Base-by-base conservation (phyloP, 192 early-diverging fungal species). In the Coemansia erecta region DNA sequence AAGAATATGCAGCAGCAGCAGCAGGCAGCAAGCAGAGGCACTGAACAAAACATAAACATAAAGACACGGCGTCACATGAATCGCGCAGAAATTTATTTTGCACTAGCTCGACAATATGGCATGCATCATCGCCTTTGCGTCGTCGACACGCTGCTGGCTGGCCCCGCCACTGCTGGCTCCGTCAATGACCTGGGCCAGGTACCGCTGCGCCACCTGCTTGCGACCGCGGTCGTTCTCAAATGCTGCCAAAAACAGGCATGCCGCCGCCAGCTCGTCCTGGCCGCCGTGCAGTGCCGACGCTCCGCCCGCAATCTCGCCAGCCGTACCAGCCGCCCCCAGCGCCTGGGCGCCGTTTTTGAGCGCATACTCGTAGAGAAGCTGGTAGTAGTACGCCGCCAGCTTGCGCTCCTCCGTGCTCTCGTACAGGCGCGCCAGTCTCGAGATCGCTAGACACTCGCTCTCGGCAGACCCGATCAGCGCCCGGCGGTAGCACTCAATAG, bases 401-500 rank as follows among this genome's bases (percentile, higher is more conserved):
- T 66, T 65, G 2, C 39, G 55, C 24, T 88, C 70, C 8, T 81
- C 84, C 41, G 79, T 61, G 33, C 81, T 83, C 24, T 76, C 84
- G 59, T 86, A 87, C 26, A 89, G 70, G 17, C 69, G 65, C 3
- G 85, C 87, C 40, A 93, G 52, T 33, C 84, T 68, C 24, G 81
- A 68, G 19, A 85, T 61, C 1, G 85, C 85, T 40, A 77, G 53
- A 14, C 72, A 76, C 56, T 85, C 84, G 28, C 73, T 80, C 31
- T 93, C 89, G 11, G 70, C 41, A 4, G 84, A 77, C 37, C 84
- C 87, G 6, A 75, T 48, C 13, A 94, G 68, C 14, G 91, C 89
- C 7, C 89, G 82, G 15, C 87, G 84, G 54, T 88, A 91, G 76
- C 90, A 91, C 37, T 83, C 83, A 31, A 91, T 82, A 2, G 93